Conservation (phyloP, 805 yeast genomes). For the Candida coleopterorum region DNA sequence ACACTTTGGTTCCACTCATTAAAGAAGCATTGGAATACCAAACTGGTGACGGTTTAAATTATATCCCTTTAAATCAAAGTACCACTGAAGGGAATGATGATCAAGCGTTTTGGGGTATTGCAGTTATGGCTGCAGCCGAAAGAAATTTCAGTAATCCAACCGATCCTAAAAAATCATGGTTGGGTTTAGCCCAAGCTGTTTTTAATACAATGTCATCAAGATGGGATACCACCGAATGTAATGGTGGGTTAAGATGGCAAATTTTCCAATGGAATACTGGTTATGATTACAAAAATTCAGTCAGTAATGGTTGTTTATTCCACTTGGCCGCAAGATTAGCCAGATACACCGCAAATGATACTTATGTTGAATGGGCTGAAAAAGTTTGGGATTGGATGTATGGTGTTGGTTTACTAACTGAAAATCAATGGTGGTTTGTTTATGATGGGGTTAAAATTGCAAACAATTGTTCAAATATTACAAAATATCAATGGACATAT, state of each 20-base stretch:
- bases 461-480: conserved; percentile 57
- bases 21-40: conserved; percentile 67
- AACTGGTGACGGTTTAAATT: conserved; percentile 61
- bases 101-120: conserved; percentile 95
- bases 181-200: conserved; percentile 37
- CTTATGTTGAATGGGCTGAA: conserved; percentile 39
- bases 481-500: conserved; percentile 75
- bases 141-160: conserved; percentile 64
- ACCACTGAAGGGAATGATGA: conserved; percentile 97
- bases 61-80: conserved; percentile 82
- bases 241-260: conserved; percentile 46
- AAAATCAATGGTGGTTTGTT: conserved; percentile 45
- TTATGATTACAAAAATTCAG: conserved; percentile 42
- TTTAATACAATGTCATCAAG: conserved; percentile 43
- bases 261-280: conserved; percentile 47
- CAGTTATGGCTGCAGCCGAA: conserved; percentile 90
- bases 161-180: conserved; percentile 33
- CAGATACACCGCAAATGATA: conserved; percentile 34
- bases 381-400: conserved; percentile 44
- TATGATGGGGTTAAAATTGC: conserved; percentile 68
- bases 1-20: conserved; percentile 56
- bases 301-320: conserved; percentile 42
- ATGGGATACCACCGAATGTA: conserved; percentile 36
- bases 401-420: conserved; percentile 39
- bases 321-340: conserved; percentile 42